Evolutionary conservation across 306 rosid species (phyloP).

Genomic region (Dalbergia oliveri): DNA sequence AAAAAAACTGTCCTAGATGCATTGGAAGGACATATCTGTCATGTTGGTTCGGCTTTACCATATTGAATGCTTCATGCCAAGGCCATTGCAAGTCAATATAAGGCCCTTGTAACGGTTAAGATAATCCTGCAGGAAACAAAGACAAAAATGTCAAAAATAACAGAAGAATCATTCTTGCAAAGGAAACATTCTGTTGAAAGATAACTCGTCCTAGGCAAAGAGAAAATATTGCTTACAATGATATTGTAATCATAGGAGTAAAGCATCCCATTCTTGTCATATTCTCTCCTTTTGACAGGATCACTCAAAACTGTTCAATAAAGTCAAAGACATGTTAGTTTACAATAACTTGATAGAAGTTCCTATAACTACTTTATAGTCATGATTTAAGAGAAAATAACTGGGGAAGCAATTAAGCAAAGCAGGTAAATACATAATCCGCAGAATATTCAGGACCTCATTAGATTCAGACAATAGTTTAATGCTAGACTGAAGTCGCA

Average conservation of each 20-base stretch:
- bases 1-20: constrained; percentile 56
- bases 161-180: constrained; percentile 5
- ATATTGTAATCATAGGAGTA: constrained; percentile 78
- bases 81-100: constrained; percentile 97
- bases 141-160: constrained; percentile 23
- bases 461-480: background rate
- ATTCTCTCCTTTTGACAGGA: constrained; percentile 85
- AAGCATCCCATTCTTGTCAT: constrained; percentile 87
- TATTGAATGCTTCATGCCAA: constrained; percentile 85
- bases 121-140: constrained; percentile 75
- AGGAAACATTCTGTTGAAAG: constrained; percentile 17
- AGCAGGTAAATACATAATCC: background rate
- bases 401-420: background rate
- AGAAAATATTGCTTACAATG: constrained; percentile 66
- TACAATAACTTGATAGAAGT: constrained; percentile 33
- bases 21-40: constrained; percentile 48
- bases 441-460: constrained; percentile 13
- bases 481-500: background rate
- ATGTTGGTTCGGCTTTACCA: constrained; percentile 58
- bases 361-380: constrained; percentile 9
- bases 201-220: background rate
- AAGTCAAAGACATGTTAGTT: constrained; percentile 51
- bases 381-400: constrained; percentile 9
- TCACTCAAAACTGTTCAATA: constrained; percentile 85
- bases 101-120: constrained; percentile 96